Base-by-base conservation (phyloP, 1,284 basidiomycete genomes). In the Cystobasidiaceae sp. region DNA sequence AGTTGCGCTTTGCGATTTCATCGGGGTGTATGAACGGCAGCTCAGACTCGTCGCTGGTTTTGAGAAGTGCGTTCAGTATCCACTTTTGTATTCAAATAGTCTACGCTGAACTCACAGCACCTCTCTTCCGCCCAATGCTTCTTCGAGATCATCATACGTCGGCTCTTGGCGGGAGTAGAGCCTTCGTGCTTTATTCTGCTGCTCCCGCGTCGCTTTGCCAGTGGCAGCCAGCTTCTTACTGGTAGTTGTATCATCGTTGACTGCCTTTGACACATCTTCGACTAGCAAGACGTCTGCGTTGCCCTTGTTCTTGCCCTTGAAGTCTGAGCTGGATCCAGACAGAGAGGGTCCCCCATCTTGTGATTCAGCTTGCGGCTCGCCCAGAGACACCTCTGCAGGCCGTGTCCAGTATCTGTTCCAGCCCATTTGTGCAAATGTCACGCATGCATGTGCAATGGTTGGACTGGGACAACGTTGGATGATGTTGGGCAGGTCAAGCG, bases 1-100 rank as follows among this genome's bases (percentile, higher is more conserved):
- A 49, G 15, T 51, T 19, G 34, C 49, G 58, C 45, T 51, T 17
- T 5, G 58, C 50, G 25, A 61, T 32, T 7, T 28, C 50, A 23
- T 61, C 58, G 44, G 58, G 58, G 15, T 27, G 17, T 13, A 52
- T 52, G 19, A 49, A 51, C 2, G 46, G 48, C 11, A 52, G 33
- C 9, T 61, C 48, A 30, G 27, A 34, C 48, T 55, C 48, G 34
- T 61, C 58, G n/a, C 37, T 39, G 37, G 11, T 11, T 39, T n/a
- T n/a, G n/a, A n/a, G 37, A 39, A 39, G n/a, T 39, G 37, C n/a
- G 37, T 39, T 11, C 11, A 39, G 37, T 11, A 39, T 11, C 11
- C 37, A 11, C 11, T 39, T 39, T 39, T 39, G 37, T 39, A 39
- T 11, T 39, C 37, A 11, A 39, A n/a, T n/a, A 39, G 37, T 11